Evolutionary conservation across 208 protist species (phyloP).

Genomic region (Trichomonas gallinae): DNA sequence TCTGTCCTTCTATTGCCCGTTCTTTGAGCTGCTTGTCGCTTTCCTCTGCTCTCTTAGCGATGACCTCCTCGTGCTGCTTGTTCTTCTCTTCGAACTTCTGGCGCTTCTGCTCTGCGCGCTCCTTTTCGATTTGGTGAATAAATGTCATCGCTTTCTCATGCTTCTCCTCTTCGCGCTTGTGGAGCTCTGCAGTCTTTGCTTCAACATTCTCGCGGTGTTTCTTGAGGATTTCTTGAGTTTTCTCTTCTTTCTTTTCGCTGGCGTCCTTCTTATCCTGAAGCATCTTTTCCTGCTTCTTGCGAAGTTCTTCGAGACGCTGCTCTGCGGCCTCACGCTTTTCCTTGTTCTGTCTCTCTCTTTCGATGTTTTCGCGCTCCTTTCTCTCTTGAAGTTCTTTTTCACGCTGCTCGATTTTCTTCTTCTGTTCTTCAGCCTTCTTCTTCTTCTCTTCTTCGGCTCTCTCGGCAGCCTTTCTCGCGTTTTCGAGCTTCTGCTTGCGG

Average conservation of each 20-base stretch:
- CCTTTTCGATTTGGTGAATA: not conserved
- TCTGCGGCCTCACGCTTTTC: not conserved
- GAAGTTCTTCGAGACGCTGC: not conserved
- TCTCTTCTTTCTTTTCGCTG: not conserved
- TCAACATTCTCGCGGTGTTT: not conserved
- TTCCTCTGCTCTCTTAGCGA: not conserved
- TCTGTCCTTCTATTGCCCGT: not conserved
- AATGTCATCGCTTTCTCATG: not conserved
- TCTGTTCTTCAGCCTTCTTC: not conserved
- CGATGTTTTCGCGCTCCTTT: not conserved
- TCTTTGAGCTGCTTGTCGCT: not conserved
- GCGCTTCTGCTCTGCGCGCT: not conserved
- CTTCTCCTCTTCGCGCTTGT: not conserved
- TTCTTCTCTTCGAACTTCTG: not conserved
- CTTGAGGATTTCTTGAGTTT: not conserved
- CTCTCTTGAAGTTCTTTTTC: not conserved
- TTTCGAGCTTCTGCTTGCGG: not conserved
- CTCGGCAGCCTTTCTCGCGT: not conserved
- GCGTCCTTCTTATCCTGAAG: not conserved
- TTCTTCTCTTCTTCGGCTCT: not conserved
- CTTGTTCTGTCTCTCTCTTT: not conserved
- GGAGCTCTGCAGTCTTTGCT: not conserved
- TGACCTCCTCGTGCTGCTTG: not conserved
- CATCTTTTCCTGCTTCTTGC: not conserved
- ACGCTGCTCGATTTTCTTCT: not conserved